Conservation (phyloP, 345 rosid genomes). For the Schrenkiella parvula region DNA sequence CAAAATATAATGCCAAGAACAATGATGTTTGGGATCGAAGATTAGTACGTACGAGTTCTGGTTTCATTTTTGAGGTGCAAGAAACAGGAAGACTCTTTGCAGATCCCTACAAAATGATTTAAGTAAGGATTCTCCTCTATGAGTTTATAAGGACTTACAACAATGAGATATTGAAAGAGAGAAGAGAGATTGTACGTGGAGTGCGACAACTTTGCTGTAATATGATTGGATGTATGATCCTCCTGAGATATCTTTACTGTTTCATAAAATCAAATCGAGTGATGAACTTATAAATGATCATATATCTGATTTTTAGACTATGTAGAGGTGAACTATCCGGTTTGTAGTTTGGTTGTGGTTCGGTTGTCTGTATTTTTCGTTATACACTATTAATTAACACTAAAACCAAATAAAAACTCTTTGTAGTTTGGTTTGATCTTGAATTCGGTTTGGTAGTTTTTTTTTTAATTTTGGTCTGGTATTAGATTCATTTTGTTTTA, state of each 20-base stretch:
- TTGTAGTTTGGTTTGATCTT: no score
- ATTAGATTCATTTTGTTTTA: no score
- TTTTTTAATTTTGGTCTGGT: no score
- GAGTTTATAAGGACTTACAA: background rate
- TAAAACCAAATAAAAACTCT: no score
- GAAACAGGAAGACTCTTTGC: constrained; percentile 69
- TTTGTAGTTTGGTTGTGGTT: no score
- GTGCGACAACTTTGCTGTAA: constrained; percentile 61
- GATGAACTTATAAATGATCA: no score
- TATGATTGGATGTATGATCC: constrained; percentile 51
- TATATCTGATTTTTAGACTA: no score
- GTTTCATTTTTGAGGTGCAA: constrained; percentile 68
- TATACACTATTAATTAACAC: no score
- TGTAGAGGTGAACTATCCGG: no score
- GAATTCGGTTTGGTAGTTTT: no score
- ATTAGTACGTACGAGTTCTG: constrained; percentile 47
- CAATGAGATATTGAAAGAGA: background rate
- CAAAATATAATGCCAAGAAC: background rate
- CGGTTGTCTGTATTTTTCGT: no score
- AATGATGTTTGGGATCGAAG: background rate
- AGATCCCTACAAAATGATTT: constrained; percentile 51
- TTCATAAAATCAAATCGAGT: constrained; percentile 5
- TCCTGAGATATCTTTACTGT: constrained; percentile 80
- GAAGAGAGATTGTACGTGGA: constrained; percentile 48
- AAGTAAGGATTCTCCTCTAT: background rate